These are phyloP conservation scores for Apiospora marii DNA, from an alignment of 2,329 filamentous ascomycete species.

Conservation along the genomic window DNA sequence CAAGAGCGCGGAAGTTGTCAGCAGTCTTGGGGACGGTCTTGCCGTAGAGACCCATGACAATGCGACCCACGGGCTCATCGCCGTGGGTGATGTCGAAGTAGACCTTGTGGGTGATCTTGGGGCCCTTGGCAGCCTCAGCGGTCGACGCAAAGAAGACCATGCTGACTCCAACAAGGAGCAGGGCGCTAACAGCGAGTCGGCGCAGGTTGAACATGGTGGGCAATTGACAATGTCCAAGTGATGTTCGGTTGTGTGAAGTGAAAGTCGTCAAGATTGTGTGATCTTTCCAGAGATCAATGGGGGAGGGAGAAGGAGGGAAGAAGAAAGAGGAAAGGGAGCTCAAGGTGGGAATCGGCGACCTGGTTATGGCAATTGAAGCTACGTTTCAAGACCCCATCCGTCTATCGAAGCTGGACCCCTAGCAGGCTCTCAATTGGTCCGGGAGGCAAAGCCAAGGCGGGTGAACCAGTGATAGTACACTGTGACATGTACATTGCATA, in stretches of 20 bases:
- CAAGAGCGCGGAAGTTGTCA: conserved; percentile 80
- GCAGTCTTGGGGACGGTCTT: conserved; percentile 82
- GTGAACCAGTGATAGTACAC: background rate
- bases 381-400: conserved; percentile 26
- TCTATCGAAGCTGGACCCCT: background rate
- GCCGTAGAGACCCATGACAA: conserved; percentile 86
- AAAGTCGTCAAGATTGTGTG: conserved; percentile 27
- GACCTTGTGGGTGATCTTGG: conserved; percentile 96
- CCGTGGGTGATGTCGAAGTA: conserved; percentile 86
- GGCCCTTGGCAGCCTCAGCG: conserved; percentile 80
- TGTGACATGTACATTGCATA: background rate
- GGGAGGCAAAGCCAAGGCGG: conserved; percentile 15
- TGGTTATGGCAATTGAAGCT: conserved; percentile 22
- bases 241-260: conserved; percentile 27
- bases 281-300: conserved; percentile 21
- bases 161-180: conserved; percentile 78
- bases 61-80: conserved; percentile 75
- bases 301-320: background rate
- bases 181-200: conserved; percentile 73
- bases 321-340: background rate
- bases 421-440: conserved; percentile 7
- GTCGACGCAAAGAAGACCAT: conserved; percentile 80
- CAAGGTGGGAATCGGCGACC: background rate
- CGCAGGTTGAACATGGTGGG: conserved; percentile 78
- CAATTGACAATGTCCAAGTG: conserved; percentile 23